Conservation (phyloP, 2,329 filamentous ascomycete species). For the Fusarium torulosum region DNA sequence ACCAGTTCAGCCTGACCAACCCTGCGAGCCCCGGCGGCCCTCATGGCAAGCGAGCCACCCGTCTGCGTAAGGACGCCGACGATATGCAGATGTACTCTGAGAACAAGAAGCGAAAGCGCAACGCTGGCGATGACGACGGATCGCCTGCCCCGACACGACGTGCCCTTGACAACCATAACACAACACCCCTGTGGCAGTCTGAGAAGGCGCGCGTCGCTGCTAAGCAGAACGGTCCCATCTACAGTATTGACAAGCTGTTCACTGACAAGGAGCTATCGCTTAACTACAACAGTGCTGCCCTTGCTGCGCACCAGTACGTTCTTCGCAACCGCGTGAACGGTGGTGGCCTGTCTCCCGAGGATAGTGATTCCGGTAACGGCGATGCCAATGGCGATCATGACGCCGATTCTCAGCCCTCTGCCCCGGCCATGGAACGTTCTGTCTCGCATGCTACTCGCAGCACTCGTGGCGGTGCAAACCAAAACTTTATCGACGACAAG, state of each 20-base stretch:
- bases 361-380: slow-evolving; percentile 65
- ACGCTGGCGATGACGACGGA: slow-evolving; percentile 70
- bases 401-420: slow-evolving; percentile 61
- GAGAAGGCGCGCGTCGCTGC: slow-evolving; percentile 67
- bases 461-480: slow-evolving; percentile 65
- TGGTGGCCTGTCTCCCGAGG: slow-evolving; percentile 62
- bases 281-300: slow-evolving; percentile 72
- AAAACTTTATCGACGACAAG: slow-evolving; percentile 69
- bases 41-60: slow-evolving; percentile 72
- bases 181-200: slow-evolving; percentile 72
- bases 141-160: slow-evolving; percentile 71
- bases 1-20: slow-evolving; percentile 75
- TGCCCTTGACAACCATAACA: slow-evolving; percentile 66
- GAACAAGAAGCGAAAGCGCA: slow-evolving; percentile 72
- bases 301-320: slow-evolving; percentile 72
- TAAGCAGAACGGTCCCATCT: slow-evolving; percentile 70
- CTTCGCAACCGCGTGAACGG: slow-evolving; percentile 69
- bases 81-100: slow-evolving; percentile 68
- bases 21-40: slow-evolving; percentile 73
- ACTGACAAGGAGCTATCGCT: slow-evolving; percentile 77
- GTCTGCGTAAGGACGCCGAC: slow-evolving; percentile 71
- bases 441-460: slow-evolving; percentile 74
- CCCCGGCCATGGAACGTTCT: slow-evolving; percentile 72
- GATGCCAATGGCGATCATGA: slow-evolving; percentile 65
- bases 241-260: slow-evolving; percentile 77